Evolutionary conservation across 345 rosid genomes (phyloP), one percentile per base, ranked within the genome.

Genomic region (Murraya koenigii): DNA sequence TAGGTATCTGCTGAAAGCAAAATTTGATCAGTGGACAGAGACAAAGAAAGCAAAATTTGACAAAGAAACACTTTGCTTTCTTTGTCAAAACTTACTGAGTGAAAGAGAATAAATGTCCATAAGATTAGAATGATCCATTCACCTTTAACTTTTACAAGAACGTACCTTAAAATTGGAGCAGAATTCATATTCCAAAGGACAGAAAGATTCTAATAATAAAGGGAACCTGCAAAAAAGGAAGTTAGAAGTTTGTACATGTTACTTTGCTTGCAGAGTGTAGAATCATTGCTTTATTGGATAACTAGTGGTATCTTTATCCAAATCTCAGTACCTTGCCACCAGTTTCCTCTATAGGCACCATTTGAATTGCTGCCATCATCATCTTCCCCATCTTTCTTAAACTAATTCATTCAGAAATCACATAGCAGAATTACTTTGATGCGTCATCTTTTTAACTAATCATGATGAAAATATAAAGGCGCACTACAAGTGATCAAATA

Each of bases 291-390:
- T 25, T 44, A 71, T 68, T 20, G 19, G 52, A 30, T 20, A 63
- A 26, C 35, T 35, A 67, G 22, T 79, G 64, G 35, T 47, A 59
- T 65, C 20, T 61, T 38, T 38, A 62, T 64, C 64, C 49, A 61
- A 15, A 35, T 49, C 47, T 65, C 25, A 54, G 23, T 87, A 86
- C 98, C 98, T 91, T 90, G 89, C 98, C 98, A 95, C 97, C 97
- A 93, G 75, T 95, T 90, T 83, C 97, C 98, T 87, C 97, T 88
- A 2, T 93, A 90, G 56, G 90, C 97, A 80, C 81, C 85, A 26
- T 83, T 83, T 7, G 95, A 82, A 78, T 86, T 87, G 69, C 81
- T 80, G 75, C 84, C 92, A 68, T 85, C 95, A 78, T 85, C 86
- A 75, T 85, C 93, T 76, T 54, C 90, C 25, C 79, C 81, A 19